phyloP scores from a whole-genome alignment of 371 early-diverging fungal genomes.

The Rhizopus stolonifer region DNA sequence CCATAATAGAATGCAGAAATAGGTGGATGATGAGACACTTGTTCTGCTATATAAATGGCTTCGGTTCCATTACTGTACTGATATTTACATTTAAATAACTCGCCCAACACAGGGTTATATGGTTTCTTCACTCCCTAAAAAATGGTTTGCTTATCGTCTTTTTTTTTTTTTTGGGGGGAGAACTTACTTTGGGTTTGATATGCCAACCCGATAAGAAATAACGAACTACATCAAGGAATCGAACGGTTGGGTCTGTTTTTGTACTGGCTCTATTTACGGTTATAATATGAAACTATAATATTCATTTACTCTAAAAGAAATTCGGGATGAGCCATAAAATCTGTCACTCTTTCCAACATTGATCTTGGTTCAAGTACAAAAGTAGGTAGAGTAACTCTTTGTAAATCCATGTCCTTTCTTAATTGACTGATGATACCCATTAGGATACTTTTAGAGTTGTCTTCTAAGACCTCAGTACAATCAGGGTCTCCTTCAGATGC shows the following conservation, averaged over 20 bases:
- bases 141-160: no score
- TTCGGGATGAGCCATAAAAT: slow-evolving; percentile 92
- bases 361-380: slow-evolving; percentile 95
- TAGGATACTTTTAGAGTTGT: slow-evolving; percentile 81
- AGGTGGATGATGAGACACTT: slow-evolving; percentile 95
- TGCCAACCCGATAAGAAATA: slow-evolving; percentile 95
- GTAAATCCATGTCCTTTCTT: slow-evolving; percentile 84
- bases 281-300: slow-evolving; percentile 1
- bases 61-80: slow-evolving; percentile 67
- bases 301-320: slow-evolving; percentile 81
- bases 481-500: slow-evolving; percentile 36
- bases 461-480: slow-evolving; percentile 80
- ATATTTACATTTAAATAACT: slow-evolving; percentile 83
- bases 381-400: slow-evolving; percentile 88
- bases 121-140: slow-evolving; percentile 25
- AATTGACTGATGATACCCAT: slow-evolving; percentile 85
- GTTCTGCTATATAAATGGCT: slow-evolving; percentile 85
- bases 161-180: no score
- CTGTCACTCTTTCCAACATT: slow-evolving; percentile 92
- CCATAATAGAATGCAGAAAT: slow-evolving; percentile 84
- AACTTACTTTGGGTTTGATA: slow-evolving; percentile 87
- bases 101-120: slow-evolving; percentile 88
- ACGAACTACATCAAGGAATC: slow-evolving; percentile 81
- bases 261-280: slow-evolving; percentile 50
- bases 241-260: slow-evolving; percentile 68